A percentile compares a stretch with the other conserved stretches of the same genome.
These are phyloP conservation scores for Cyclocybe cylindracea DNA, from an alignment of 768 basidiomycete genomes.

Conservation along the genomic window DNA sequence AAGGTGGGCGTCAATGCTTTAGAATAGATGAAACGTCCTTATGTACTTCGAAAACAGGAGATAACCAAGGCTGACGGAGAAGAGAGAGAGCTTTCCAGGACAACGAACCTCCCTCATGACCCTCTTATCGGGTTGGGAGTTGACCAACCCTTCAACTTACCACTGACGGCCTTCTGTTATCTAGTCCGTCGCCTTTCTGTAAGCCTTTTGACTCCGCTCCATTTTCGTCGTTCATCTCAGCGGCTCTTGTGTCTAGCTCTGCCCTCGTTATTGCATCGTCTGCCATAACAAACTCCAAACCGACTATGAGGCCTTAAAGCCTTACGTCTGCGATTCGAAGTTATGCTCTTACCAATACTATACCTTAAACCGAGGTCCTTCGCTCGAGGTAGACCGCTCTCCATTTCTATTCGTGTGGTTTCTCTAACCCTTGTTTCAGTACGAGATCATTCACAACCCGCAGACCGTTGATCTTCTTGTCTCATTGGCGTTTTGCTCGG, in stretches of 20 bases:
- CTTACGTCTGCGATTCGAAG: constrained; percentile 68
- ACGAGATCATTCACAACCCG: constrained; percentile 69
- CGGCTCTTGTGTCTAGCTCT: constrained; percentile 43
- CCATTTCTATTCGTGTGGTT: neutral
- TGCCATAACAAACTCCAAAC: constrained; percentile 60
- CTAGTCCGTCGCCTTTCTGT: constrained; percentile 65
- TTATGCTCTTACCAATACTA: constrained; percentile 76
- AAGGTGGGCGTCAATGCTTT: constrained; percentile 25
- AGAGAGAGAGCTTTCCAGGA: constrained; percentile 38
- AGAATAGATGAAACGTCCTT: neutral
- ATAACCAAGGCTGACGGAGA: constrained; percentile 43
- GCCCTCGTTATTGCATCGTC: constrained; percentile 72
- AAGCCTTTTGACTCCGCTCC: constrained; percentile 14
- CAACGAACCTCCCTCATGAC: constrained; percentile 55
- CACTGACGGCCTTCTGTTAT: constrained; percentile 65
- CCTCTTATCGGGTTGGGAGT: constrained; percentile 39
- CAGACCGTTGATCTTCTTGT: constrained; percentile 68
- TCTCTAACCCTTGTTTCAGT: constrained; percentile 34
- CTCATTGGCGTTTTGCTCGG: constrained; percentile 60
- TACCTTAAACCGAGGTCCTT: constrained; percentile 61
- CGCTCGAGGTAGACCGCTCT: constrained; percentile 53
- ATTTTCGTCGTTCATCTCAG: neutral
- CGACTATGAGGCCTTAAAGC: constrained; percentile 63
- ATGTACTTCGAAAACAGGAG: constrained; percentile 21
- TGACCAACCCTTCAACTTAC: constrained; percentile 51